Evolutionary conservation across 495 filamentous ascomycete genomes (phyloP).

Genomic region (Lophiostoma macrostomum): DNA sequence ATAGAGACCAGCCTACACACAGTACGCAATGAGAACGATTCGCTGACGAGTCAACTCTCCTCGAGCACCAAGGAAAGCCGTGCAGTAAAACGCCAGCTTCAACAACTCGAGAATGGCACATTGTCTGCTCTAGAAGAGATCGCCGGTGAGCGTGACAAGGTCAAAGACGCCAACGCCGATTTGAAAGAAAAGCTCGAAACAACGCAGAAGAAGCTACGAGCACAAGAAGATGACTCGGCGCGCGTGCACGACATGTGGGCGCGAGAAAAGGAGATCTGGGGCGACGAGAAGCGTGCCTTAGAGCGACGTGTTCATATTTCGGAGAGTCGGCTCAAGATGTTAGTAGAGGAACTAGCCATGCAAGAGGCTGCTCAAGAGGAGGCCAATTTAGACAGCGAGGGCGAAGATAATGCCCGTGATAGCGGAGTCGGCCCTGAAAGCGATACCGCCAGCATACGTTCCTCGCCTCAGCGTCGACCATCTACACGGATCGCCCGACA

Average conservation of each 20-base stretch:
- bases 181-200: constrained; percentile 74
- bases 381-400: constrained; percentile 46
- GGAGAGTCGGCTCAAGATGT: constrained; percentile 76
- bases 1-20: constrained; percentile 74
- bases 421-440: constrained; percentile 53
- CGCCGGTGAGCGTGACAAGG: constrained; percentile 81
- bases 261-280: constrained; percentile 77
- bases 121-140: constrained; percentile 78
- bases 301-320: constrained; percentile 84
- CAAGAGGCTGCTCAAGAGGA: constrained; percentile 59
- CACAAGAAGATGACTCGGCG: constrained; percentile 78
- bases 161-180: constrained; percentile 69
- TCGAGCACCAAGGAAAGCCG: constrained; percentile 69
- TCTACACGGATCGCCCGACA: constrained; percentile 57
- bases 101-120: constrained; percentile 81
- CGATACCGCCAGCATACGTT: constrained; percentile 70
- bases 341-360: constrained; percentile 79
- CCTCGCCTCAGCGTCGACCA: constrained; percentile 51
- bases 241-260: constrained; percentile 73
- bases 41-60: constrained; percentile 57
- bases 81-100: constrained; percentile 78
- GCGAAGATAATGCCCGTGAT: constrained; percentile 51
- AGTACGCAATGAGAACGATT: constrained; percentile 69
- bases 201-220: constrained; percentile 70
- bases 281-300: constrained; percentile 71